Evolutionary conservation across 169 alveolate species (phyloP).

Genomic region (Plasmodium cynomolgi): DNA sequence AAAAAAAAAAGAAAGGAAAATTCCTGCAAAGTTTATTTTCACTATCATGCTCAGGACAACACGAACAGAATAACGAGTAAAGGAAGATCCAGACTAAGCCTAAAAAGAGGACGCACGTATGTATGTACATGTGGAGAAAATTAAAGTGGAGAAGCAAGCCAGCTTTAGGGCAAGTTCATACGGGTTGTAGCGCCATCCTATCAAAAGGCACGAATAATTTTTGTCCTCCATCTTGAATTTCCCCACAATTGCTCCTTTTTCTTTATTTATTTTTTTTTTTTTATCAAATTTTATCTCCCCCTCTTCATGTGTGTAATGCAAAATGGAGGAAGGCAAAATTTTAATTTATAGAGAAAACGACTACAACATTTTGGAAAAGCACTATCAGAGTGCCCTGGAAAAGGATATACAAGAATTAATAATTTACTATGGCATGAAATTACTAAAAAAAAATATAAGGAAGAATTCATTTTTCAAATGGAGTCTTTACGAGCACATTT

Average conservation of each 20-base stretch:
- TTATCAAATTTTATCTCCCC: not conserved
- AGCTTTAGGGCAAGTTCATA: not conserved
- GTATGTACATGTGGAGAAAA: not conserved
- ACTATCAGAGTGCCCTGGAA: slow-evolving; percentile 32
- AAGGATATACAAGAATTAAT: slow-evolving; percentile 62
- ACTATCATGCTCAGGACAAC: not conserved
- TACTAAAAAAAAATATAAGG: slow-evolving; percentile 10
- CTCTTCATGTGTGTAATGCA: slow-evolving; percentile 10
- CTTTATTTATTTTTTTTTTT: not conserved
- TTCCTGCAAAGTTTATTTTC: not conserved
- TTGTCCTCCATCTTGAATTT: not conserved
- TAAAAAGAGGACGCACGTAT: not conserved
- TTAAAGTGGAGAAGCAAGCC: not conserved
- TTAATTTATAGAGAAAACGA: slow-evolving; percentile 21
- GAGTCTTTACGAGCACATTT: slow-evolving; percentile 49
- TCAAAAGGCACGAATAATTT: not conserved
- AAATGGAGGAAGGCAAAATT: slow-evolving; percentile 31
- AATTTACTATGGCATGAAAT: slow-evolving; percentile 35
- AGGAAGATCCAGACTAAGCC: not conserved
- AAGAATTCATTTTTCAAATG: slow-evolving; percentile 32
- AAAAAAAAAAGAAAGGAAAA: not conserved
- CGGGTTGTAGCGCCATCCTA: not conserved
- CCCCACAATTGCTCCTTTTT: not conserved
- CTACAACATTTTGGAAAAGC: not conserved
- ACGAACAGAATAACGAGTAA: not conserved